phyloP scores from a whole-genome alignment of 257 asterid genomes.

The Ocimum tenuiflorum region DNA sequence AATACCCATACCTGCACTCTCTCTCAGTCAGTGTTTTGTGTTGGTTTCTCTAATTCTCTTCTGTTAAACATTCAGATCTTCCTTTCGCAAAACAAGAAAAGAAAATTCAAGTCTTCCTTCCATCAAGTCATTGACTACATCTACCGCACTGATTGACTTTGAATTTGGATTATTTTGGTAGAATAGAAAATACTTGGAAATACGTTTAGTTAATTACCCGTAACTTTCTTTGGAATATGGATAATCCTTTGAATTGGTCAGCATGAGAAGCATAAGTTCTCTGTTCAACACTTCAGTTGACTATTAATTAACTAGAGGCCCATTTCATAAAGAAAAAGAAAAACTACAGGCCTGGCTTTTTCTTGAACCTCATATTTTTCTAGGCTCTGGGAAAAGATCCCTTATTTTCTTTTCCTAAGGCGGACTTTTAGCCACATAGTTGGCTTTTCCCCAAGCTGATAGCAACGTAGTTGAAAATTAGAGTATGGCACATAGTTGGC shows the following conservation, averaged over 20 bases:
- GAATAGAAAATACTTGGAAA: background rate
- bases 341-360: no score
- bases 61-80: background rate
- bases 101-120: background rate
- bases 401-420: background rate
- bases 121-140: background rate
- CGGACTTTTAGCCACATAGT: background rate
- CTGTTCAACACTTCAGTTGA: background rate
- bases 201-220: no score
- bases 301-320: background rate
- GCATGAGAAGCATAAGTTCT: slow-evolving; percentile 5
- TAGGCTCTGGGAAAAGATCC: background rate
- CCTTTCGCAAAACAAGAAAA: no score
- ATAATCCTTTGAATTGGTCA: slow-evolving; percentile 19
- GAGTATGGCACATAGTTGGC: background rate
- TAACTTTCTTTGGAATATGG: background rate
- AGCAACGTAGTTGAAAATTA: background rate
- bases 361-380: no score
- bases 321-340: no score
- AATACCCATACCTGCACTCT: background rate
- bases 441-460: background rate
- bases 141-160: no score
- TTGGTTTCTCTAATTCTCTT: background rate
- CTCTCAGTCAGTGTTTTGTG: background rate
- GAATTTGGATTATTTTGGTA: no score